A percentile compares a stretch with the other conserved stretches of the same genome.
Evolutionary conservation across 306 rosid genomes (phyloP).

Genomic region (Dryas alaskensis): DNA sequence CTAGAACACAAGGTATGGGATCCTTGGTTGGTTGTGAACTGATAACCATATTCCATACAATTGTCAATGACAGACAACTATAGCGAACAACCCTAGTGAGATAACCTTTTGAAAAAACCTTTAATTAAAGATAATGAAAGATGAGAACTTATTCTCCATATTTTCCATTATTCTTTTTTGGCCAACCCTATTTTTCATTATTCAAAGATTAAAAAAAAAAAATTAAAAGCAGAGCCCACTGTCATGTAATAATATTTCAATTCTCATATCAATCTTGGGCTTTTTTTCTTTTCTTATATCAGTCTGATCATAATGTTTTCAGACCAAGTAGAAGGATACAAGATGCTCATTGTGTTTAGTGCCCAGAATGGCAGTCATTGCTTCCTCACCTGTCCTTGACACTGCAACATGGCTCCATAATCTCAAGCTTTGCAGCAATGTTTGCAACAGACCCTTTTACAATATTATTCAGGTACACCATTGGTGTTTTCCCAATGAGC

Average conservation of each 20-base stretch:
- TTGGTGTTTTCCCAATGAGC: slow-evolving; percentile 96
- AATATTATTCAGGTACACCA: slow-evolving; percentile 87
- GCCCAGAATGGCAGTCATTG: slow-evolving; percentile 9
- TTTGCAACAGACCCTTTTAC: slow-evolving; percentile 81
- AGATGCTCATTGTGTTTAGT: not conserved
- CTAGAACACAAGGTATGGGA: not conserved
- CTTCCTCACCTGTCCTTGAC: slow-evolving; percentile 88
- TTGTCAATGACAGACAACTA: not conserved
- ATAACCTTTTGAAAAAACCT: not conserved
- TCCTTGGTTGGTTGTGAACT: not conserved
- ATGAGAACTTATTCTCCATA: not conserved
- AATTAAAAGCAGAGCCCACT: not conserved
- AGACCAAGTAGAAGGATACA: not conserved
- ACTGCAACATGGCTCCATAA: slow-evolving; percentile 99
- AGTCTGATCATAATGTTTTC: not conserved
- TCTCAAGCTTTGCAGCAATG: slow-evolving; percentile 98
- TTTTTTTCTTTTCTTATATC: not conserved
- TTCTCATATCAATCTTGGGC: not conserved
- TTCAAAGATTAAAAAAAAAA: not conserved
- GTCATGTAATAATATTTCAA: not conserved
- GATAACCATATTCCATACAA: not conserved
- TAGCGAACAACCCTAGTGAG: not conserved
- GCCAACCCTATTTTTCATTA: not conserved
- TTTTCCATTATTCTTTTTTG: not conserved
- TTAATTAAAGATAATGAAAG: not conserved